A percentile compares a stretch with the other conserved stretches of the same genome.
Evolutionary conservation across 208 protist species (phyloP).

Genomic region (Leishmania tropica): DNA sequence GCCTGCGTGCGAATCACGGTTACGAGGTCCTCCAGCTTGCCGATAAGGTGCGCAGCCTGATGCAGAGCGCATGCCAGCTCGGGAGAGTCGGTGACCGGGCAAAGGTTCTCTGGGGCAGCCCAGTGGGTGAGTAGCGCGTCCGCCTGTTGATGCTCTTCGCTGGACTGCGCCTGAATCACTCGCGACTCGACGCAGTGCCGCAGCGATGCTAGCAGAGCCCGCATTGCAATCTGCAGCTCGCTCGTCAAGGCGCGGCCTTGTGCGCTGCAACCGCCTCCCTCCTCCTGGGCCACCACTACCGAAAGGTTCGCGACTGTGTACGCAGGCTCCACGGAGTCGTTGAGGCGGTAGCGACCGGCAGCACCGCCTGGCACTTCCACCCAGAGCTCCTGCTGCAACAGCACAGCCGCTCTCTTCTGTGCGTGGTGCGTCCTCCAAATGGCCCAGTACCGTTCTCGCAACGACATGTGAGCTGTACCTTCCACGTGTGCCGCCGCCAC

Average conservation of each 20-base stretch:
- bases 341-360: slow-evolving; percentile 24
- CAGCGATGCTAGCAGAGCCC: slow-evolving; percentile 45
- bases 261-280: not conserved
- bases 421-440: slow-evolving; percentile 23
- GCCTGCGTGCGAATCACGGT: slow-evolving; percentile 48
- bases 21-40: slow-evolving; percentile 48
- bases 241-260: slow-evolving; percentile 39
- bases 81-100: slow-evolving; percentile 51
- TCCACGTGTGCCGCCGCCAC: slow-evolving; percentile 23
- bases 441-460: slow-evolving; percentile 14
- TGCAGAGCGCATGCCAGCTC: slow-evolving; percentile 42
- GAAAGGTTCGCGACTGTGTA: slow-evolving; percentile 41
- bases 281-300: slow-evolving; percentile 29
- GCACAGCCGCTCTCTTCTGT: slow-evolving; percentile 14
- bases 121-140: slow-evolving; percentile 31
- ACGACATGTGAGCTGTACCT: not conserved
- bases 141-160: slow-evolving; percentile 32
- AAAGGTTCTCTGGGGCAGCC: slow-evolving; percentile 30
- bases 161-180: slow-evolving; percentile 39
- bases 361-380: slow-evolving; percentile 1
- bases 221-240: slow-evolving; percentile 49
- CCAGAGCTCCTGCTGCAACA: slow-evolving; percentile 21
- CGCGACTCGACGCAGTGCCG: slow-evolving; percentile 41
- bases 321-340: slow-evolving; percentile 43
- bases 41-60: slow-evolving; percentile 51